A percentile compares a stretch with the other conserved stretches of the same genome.
Conservation (phyloP, 768 basidiomycete genomes). For the Boletellus ananas region DNA sequence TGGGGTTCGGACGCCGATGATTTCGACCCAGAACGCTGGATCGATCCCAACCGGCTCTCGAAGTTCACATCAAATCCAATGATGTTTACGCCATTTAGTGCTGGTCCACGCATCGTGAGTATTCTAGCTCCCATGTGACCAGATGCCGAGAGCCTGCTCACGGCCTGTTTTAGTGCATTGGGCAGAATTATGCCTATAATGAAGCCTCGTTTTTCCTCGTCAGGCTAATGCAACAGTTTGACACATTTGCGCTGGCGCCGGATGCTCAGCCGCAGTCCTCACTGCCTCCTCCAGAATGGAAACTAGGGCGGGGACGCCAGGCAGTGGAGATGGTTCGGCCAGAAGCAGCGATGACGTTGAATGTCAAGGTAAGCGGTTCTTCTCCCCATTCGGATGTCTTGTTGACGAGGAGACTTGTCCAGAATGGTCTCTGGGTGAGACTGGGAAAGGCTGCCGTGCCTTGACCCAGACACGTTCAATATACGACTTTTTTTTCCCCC, state of each 20-base stretch:
- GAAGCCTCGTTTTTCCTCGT: constrained; percentile 73
- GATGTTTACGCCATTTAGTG: constrained; percentile 74
- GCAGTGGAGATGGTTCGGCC: constrained; percentile 59
- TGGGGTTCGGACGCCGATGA: constrained; percentile 76
- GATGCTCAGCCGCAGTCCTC: constrained; percentile 62
- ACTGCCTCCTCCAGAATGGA: constrained; percentile 60
- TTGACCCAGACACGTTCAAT: constrained; percentile 4
- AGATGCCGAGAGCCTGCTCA: constrained; percentile 14
- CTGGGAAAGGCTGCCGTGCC: constrained; percentile 31
- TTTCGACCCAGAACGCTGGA: constrained; percentile 81
- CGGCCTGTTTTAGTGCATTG: constrained; percentile 49
- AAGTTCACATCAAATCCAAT: constrained; percentile 55
- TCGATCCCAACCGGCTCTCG: constrained; percentile 51
- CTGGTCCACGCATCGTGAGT: constrained; percentile 56
- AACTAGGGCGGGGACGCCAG: constrained; percentile 41
- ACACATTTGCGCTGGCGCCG: constrained; percentile 53
- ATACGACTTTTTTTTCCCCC: background rate
- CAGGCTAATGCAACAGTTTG: constrained; percentile 61
- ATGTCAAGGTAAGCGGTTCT: constrained; percentile 50
- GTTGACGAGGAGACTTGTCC: constrained; percentile 1
- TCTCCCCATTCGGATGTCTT: constrained; percentile 3
- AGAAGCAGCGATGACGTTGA: constrained; percentile 59
- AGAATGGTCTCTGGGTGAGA: constrained; percentile 62
- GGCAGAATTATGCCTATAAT: constrained; percentile 74
- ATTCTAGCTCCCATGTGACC: background rate